A percentile compares a stretch with the other conserved stretches of the same genome.
phyloP scores from a whole-genome alignment of 2,329 filamentous ascomycete genomes.

The Endoconidiophora laricicola region DNA sequence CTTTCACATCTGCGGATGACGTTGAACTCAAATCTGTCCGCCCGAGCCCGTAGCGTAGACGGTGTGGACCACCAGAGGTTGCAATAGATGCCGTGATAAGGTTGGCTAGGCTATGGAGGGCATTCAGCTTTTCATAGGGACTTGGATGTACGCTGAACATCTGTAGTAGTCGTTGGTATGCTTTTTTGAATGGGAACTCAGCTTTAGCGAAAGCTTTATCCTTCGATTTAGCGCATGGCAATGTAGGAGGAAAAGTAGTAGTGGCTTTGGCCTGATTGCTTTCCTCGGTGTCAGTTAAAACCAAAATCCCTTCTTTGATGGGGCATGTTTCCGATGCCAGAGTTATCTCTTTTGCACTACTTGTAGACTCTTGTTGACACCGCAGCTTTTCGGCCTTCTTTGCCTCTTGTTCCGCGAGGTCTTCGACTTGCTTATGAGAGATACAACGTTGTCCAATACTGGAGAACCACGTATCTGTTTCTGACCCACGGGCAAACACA shows the following conservation, averaged over 20 bases:
- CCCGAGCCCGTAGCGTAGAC: slow-evolving; percentile 22
- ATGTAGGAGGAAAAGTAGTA: slow-evolving; percentile 9
- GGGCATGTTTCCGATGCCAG: too few relatives aligned
- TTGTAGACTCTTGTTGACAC: neutral
- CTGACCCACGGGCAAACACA: slow-evolving; percentile 75
- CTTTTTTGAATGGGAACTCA: slow-evolving; percentile 65
- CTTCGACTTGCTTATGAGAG: slow-evolving; percentile 36
- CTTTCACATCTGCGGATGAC: slow-evolving; percentile 18
- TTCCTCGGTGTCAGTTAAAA: slow-evolving; percentile 16
- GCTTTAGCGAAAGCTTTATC: too few relatives aligned
- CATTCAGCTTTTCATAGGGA: slow-evolving; percentile 69
- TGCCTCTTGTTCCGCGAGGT: neutral
- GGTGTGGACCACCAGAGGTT: slow-evolving; percentile 22
- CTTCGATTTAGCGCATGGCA: too few relatives aligned
- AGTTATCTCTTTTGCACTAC: too few relatives aligned
- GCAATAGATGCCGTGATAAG: slow-evolving; percentile 59
- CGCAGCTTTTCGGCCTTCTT: neutral
- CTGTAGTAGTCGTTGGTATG: slow-evolving; percentile 62
- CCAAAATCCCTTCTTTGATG: neutral
- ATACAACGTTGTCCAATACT: slow-evolving; percentile 50
- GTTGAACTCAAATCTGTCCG: slow-evolving; percentile 16
- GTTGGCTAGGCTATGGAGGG: slow-evolving; percentile 66
- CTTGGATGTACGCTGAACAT: slow-evolving; percentile 85
- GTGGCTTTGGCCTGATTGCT: too few relatives aligned
- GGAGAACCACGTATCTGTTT: slow-evolving; percentile 80